Percentiles rank a stretch among this genome's conserved stretches.
These are phyloP conservation scores for Tricholomella constricta DNA, from an alignment of 768 basidiomycete species.

Conservation along the genomic window DNA sequence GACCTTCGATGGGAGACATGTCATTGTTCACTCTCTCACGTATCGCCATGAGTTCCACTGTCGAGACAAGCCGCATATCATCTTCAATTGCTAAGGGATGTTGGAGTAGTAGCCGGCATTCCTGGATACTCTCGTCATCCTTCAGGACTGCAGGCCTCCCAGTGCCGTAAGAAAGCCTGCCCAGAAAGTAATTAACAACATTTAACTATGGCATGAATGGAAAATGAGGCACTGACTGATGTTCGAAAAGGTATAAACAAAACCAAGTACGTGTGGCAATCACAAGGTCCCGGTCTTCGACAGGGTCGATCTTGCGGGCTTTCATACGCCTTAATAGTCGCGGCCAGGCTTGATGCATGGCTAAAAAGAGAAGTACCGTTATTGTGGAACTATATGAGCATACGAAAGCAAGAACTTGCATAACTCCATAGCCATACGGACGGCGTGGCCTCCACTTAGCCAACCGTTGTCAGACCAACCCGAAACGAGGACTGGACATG, in stretches of 20 bases:
- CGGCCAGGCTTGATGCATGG: conserved; percentile 93
- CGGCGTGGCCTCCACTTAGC: conserved; percentile 94
- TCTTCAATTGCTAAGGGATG: conserved; percentile 91
- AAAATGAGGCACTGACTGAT: conserved; percentile 64
- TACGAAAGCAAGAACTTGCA: conserved; percentile 47
- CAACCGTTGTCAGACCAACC: conserved; percentile 97
- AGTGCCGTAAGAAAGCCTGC: conserved; percentile 90
- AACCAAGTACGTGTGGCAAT: conserved; percentile 90
- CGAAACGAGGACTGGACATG: conserved; percentile 72
- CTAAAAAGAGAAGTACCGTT: conserved; percentile 35
- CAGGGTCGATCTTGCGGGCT: conserved; percentile 53
- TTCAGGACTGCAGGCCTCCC: conserved; percentile 91
- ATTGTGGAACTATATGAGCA: not conserved
- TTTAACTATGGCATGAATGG: not conserved
- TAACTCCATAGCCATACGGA: conserved; percentile 94
- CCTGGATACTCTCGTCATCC: conserved; percentile 88
- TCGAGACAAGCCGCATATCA: conserved; percentile 93
- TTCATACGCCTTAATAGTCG: conserved; percentile 78
- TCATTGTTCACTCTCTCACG: conserved; percentile 86
- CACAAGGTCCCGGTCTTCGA: conserved; percentile 77
- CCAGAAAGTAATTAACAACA: not conserved
- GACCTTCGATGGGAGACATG: conserved; percentile 75
- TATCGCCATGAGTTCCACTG: conserved; percentile 89
- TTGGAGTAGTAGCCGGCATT: conserved; percentile 76
- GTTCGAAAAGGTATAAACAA: conserved; percentile 90